Evolutionary conservation across 805 yeast species (phyloP).

Genomic region (Hanseniaspora opuntiae): DNA sequence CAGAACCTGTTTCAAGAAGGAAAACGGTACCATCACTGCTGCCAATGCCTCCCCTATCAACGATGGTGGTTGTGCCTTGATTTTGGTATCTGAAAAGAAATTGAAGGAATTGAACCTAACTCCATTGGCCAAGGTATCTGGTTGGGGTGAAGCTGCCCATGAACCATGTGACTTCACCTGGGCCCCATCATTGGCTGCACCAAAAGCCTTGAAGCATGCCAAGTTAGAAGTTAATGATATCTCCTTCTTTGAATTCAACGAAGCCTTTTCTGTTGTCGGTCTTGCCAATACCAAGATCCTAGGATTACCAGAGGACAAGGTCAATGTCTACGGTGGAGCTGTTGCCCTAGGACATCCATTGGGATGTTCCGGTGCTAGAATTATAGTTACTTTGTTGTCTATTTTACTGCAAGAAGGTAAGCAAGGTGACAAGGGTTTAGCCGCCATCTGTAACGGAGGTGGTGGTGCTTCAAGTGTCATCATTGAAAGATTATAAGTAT

Average conservation of each 20-base stretch:
- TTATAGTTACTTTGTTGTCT: conserved; percentile 71
- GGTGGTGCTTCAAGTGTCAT: conserved; percentile 96
- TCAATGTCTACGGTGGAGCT: conserved; percentile 90
- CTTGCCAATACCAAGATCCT: conserved; percentile 70
- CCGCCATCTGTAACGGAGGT: conserved; percentile 98
- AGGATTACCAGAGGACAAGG: conserved; percentile 47
- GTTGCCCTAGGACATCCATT: conserved; percentile 91
- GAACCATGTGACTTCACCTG: conserved; percentile 90
- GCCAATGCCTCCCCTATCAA: conserved; percentile 93
- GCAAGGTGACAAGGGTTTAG: conserved; percentile 71
- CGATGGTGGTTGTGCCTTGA: conserved; percentile 95
- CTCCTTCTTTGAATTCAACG: conserved; percentile 90
- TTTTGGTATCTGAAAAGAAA: conserved; percentile 73
- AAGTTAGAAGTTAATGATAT: conserved; percentile 49
- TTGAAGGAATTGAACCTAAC: conserved; percentile 71
- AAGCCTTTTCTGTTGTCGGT: conserved; percentile 95
- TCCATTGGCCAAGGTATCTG: conserved; percentile 77
- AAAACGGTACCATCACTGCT: conserved; percentile 91
- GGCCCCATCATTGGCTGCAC: conserved; percentile 88
- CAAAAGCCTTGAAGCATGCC: conserved; percentile 89
- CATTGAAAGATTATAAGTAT: conserved; percentile 46
- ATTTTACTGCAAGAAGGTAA: conserved; percentile 64
- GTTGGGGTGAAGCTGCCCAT: conserved; percentile 98
- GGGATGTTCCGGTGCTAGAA: conserved; percentile 92
- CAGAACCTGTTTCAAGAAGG: conserved; percentile 87